Conservation (phyloP, 495 filamentous ascomycete species). For the Glarea lozoyensis region DNA sequence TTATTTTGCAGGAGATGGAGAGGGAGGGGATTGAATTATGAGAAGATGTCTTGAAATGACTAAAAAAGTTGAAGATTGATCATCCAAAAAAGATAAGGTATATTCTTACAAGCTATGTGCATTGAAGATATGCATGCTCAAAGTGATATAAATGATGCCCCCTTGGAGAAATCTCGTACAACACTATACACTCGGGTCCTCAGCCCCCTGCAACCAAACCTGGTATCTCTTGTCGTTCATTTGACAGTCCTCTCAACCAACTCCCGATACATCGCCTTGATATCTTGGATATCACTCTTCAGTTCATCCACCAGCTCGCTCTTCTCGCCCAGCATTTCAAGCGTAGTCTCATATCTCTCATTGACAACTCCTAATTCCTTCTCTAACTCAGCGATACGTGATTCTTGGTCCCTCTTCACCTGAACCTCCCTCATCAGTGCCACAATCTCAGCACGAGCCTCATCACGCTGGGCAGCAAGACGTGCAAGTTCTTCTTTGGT, state of each 20-base stretch:
- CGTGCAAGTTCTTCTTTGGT: constrained; percentile 76
- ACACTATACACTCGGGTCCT: too few relatives aligned
- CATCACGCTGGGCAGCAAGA: constrained; percentile 75
- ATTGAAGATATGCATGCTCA: too few relatives aligned
- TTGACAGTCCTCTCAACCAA: constrained; percentile 77
- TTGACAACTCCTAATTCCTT: constrained; percentile 52
- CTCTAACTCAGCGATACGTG: constrained; percentile 56
- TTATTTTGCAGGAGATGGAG: constrained; percentile 72
- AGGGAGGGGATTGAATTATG: constrained; percentile 72
- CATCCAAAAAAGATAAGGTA: background rate
- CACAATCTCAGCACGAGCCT: constrained; percentile 84
- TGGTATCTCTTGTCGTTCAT: too few relatives aligned
- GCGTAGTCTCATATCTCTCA: constrained; percentile 73
- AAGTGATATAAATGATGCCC: background rate
- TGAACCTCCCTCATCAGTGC: constrained; percentile 79
- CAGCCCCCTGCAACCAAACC: too few relatives aligned
- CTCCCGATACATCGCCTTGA: constrained; percentile 93
- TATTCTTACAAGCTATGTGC: background rate
- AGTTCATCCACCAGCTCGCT: constrained; percentile 90
- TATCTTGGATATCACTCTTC: constrained; percentile 75
- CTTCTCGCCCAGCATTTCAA: constrained; percentile 96
- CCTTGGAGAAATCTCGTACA: too few relatives aligned
- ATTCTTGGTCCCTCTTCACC: constrained; percentile 49
- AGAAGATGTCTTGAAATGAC: background rate
- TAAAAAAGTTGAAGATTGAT: background rate